Evolutionary conservation across 441 rosid species (phyloP).

Genomic region (Erodium trifolium): DNA sequence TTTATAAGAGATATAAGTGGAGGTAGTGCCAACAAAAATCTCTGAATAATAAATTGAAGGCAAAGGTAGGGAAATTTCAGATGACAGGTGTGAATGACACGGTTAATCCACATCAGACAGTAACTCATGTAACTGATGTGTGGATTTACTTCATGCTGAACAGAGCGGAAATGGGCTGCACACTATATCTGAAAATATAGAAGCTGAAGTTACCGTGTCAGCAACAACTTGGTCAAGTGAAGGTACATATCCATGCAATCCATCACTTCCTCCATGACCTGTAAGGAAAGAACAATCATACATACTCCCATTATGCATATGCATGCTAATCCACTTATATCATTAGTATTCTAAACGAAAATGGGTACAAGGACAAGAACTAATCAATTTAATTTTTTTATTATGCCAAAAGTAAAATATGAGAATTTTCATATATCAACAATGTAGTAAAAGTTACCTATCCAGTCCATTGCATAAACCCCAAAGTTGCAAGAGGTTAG

Average conservation of each 20-base stretch:
- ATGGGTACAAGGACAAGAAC: background rate
- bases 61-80: background rate
- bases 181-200: background rate
- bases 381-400: too few relatives aligned
- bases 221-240: constrained; percentile 87
- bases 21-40: background rate
- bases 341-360: background rate
- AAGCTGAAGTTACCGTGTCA: constrained; percentile 53
- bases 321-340: too few relatives aligned
- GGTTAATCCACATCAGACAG: background rate
- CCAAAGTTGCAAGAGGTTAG: constrained; percentile 56
- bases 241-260: constrained; percentile 96
- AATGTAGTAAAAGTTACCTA: constrained; percentile 34
- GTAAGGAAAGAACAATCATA: constrained; percentile 14
- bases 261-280: constrained; percentile 99
- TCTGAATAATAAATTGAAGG: background rate
- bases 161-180: background rate
- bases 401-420: background rate
- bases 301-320: too few relatives aligned
- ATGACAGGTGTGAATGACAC: background rate
- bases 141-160: background rate
- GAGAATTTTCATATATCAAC: background rate
- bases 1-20: background rate
- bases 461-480: constrained; percentile 94
- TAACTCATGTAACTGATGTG: background rate